phyloP scores from a whole-genome alignment of 495 filamentous ascomycete genomes.

The Friedmanniomyces endolithicus region DNA sequence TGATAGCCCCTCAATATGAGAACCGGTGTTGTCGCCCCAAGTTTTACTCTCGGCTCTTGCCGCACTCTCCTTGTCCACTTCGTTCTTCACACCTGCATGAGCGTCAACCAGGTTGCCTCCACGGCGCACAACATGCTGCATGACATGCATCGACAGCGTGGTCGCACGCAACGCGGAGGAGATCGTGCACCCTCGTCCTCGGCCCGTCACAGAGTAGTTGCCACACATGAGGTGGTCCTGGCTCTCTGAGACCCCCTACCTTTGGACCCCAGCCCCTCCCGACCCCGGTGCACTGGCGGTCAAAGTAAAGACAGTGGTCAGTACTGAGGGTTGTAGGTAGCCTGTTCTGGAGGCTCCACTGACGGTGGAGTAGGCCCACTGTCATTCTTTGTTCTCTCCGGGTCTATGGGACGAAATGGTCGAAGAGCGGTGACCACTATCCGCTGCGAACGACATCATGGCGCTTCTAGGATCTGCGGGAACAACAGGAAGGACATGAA shows the following conservation, averaged over 20 bases:
- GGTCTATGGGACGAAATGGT: background rate
- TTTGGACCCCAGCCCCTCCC: background rate
- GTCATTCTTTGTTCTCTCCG: background rate
- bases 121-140: background rate
- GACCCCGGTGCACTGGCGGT: background rate
- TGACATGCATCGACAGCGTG: background rate
- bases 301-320: background rate
- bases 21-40: too few relatives aligned
- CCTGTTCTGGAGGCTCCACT: background rate
- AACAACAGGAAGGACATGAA: background rate
- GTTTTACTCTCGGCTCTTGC: too few relatives aligned
- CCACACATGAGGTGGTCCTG: background rate
- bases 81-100: background rate
- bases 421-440: conserved; percentile 1
- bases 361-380: background rate
- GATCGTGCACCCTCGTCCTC: background rate
- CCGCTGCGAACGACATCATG: background rate
- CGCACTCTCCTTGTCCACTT: too few relatives aligned
- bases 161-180: background rate
- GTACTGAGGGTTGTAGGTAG: background rate
- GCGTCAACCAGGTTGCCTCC: background rate
- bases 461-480: background rate
- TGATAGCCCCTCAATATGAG: too few relatives aligned
- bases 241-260: background rate
- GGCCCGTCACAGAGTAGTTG: background rate